Conservation (phyloP, 208 protist species). For the Balamuthia mandrillaris region DNA sequence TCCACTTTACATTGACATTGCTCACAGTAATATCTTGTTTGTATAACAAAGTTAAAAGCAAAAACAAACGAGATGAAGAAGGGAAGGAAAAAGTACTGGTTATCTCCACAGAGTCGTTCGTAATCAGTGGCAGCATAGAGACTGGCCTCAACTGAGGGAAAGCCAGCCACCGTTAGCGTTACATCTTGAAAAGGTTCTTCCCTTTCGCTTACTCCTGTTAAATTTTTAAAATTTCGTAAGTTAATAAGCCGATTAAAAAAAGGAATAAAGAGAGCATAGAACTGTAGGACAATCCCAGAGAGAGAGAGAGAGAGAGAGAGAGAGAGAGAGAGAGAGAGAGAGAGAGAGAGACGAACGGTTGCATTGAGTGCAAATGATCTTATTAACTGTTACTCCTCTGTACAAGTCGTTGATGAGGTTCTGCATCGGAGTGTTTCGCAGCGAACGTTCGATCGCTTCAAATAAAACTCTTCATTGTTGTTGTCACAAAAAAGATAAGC, state of each 20-base stretch:
- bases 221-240: too few relatives aligned
- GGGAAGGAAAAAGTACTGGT: background rate
- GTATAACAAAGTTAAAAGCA: background rate
- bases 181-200: constrained; percentile 21
- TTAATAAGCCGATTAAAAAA: too few relatives aligned
- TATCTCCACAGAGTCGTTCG: constrained; percentile 51
- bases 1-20: constrained; percentile 29
- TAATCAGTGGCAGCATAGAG: constrained; percentile 3
- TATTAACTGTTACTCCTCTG: background rate
- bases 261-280: too few relatives aligned
- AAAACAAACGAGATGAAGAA: background rate
- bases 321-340: background rate
- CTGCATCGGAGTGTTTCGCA: background rate
- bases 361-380: background rate
- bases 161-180: background rate
- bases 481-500: background rate
- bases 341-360: background rate
- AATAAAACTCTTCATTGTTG: constrained; percentile 17
- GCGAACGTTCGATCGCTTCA: constrained; percentile 30
- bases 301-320: background rate
- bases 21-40: constrained; percentile 42
- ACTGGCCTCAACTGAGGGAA: constrained; percentile 1
- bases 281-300: too few relatives aligned
- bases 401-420: constrained; percentile 1
- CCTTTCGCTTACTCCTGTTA: background rate